phyloP scores from a whole-genome alignment of 345 rosid genomes.

The Murraya paniculata region DNA sequence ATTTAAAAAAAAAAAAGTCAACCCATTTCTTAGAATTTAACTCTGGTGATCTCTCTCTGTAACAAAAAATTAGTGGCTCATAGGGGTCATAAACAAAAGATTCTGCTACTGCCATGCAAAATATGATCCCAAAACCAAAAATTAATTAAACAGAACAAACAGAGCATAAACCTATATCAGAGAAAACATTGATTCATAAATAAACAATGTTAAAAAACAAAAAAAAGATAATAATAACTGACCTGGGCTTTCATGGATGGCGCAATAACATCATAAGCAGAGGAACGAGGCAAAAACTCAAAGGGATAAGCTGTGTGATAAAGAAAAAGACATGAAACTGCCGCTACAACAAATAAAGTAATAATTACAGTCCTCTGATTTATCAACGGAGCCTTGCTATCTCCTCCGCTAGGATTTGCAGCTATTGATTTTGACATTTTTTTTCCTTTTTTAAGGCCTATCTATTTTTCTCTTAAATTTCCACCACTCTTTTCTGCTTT shows the following conservation, averaged over 20 bases:
- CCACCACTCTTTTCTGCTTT: neutral
- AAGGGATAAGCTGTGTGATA: neutral
- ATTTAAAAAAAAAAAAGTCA: no score
- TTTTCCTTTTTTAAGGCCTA: neutral
- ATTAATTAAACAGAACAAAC: neutral
- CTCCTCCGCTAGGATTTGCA: neutral
- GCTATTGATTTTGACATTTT: neutral
- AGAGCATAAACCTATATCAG: no score
- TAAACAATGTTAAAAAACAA: neutral
- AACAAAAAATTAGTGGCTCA: neutral
- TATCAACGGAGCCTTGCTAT: no score
- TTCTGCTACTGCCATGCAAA: neutral
- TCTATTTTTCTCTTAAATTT: neutral
- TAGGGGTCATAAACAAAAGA: neutral
- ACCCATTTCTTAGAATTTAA: neutral
- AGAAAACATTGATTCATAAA: no score
- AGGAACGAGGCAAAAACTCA: neutral
- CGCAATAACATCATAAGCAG: neutral
- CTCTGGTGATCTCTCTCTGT: neutral
- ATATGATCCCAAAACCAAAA: neutral
- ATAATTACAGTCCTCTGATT: neutral
- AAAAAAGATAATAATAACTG: neutral
- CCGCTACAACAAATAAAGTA: neutral
- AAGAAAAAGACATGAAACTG: neutral
- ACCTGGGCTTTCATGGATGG: neutral